phyloP scores from a whole-genome alignment of 257 asterid genomes.

The Coffea canephora region DNA sequence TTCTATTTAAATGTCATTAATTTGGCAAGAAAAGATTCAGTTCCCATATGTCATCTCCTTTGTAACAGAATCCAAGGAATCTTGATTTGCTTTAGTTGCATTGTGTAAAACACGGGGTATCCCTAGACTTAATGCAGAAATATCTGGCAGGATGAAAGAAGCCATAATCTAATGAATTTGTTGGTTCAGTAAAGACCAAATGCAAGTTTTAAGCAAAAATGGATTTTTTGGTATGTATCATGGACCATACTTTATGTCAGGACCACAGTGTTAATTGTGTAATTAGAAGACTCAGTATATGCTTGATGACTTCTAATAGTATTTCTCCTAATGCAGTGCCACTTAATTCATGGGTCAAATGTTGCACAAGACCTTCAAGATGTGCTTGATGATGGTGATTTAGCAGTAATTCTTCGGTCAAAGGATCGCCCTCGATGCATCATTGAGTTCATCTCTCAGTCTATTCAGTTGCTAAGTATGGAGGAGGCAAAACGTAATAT shows the following conservation, averaged over 20 bases:
- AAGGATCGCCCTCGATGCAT: slow-evolving; percentile 87
- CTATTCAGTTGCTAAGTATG: slow-evolving; percentile 63
- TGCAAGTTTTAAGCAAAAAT: not conserved
- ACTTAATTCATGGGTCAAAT: slow-evolving; percentile 65
- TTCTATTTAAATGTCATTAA: too few species aligned
- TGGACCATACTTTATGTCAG: too few species aligned
- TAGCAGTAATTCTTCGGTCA: slow-evolving; percentile 64
- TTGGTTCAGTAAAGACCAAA: not conserved
- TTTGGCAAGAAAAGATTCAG: too few species aligned
- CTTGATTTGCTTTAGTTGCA: not conserved
- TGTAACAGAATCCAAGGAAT: not conserved
- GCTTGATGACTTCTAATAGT: not conserved
- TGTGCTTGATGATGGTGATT: slow-evolving; percentile 73
- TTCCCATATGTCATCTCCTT: too few species aligned
- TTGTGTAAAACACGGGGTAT: not conserved
- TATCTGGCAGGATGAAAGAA: not conserved
- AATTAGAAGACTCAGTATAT: not conserved
- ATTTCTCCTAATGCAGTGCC: slow-evolving; percentile 67
- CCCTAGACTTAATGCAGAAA: not conserved
- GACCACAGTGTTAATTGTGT: not conserved
- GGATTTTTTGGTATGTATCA: not conserved
- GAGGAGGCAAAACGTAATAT: slow-evolving; percentile 62
- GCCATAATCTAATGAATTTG: not conserved
- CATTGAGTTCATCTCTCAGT: slow-evolving; percentile 85
- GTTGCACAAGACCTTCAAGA: slow-evolving; percentile 56